A percentile compares a stretch with the other conserved stretches of the same genome.
These are phyloP conservation scores for Neophaeococcomyces aloes DNA, from an alignment of 2,329 filamentous ascomycete genomes.

Conservation along the genomic window DNA sequence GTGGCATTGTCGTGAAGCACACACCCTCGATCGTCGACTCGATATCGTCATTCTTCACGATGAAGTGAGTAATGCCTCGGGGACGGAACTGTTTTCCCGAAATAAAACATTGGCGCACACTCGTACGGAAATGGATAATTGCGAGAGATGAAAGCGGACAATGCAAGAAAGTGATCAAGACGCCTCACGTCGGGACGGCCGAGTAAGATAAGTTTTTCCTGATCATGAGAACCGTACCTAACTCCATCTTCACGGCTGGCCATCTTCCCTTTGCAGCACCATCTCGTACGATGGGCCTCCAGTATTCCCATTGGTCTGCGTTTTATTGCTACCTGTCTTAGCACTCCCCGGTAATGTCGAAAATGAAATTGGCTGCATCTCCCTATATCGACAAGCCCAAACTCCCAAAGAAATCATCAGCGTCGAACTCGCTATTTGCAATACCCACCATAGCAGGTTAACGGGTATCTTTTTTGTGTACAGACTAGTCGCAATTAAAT, in stretches of 20 bases:
- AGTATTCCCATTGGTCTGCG: constrained; percentile 40
- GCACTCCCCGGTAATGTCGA: constrained; percentile 17
- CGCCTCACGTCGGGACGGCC: too few species aligned
- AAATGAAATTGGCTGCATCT: constrained; percentile 80
- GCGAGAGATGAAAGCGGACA: too few species aligned
- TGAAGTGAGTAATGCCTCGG: too few species aligned
- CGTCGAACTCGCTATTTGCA: constrained; percentile 50
- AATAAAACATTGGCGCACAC: too few species aligned
- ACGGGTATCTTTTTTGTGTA: constrained; percentile 68
- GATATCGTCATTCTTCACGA: too few species aligned
- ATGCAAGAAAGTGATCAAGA: too few species aligned
- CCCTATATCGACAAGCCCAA: constrained; percentile 85
- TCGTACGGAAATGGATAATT: too few species aligned
- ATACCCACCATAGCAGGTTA: constrained; percentile 76
- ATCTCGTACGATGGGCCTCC: constrained; percentile 51
- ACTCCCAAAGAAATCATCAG: constrained; percentile 64
- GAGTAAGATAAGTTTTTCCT: too few species aligned
- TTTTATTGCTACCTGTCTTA: constrained; percentile 15
- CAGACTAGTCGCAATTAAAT: constrained; percentile 65
- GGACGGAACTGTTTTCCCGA: too few species aligned
- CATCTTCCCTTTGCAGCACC: constrained; percentile 35
- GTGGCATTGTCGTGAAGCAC: too few species aligned
- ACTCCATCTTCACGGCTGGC: background rate
- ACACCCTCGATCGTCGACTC: too few species aligned
- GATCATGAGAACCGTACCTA: too few species aligned